phyloP scores from a whole-genome alignment of 1,284 basidiomycete species.

The Cutaneotrichosporon mucoides region DNA sequence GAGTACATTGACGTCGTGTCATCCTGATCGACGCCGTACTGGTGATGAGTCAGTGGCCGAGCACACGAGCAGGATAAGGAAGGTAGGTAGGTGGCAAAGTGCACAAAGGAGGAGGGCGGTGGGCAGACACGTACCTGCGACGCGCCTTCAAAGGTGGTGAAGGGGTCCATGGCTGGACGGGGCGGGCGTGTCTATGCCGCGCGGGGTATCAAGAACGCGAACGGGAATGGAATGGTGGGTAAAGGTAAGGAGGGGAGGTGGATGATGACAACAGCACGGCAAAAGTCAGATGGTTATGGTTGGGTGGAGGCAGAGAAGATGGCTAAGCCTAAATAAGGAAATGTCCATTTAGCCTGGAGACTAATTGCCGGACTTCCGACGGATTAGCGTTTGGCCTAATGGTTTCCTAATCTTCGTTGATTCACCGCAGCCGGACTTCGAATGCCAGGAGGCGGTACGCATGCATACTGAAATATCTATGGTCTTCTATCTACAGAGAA shows the following conservation, averaged over 20 bases:
- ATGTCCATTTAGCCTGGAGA: too few species aligned
- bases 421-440: too few species aligned
- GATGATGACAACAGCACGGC: not conserved
- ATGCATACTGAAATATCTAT: too few species aligned
- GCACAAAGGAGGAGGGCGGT: too few species aligned
- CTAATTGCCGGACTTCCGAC: too few species aligned
- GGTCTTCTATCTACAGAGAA: too few species aligned
- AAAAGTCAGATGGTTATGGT: not conserved
- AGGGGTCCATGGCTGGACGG: constrained; percentile 62
- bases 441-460: too few species aligned
- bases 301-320: not conserved
- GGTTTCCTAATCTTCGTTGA: too few species aligned
- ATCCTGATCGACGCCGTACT: constrained; percentile 63
- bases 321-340: too few species aligned
- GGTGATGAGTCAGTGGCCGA: not conserved
- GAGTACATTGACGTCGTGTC: constrained; percentile 72
- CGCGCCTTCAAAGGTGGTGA: constrained; percentile 72
- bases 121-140: constrained; percentile 36
- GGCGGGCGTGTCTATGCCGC: not conserved
- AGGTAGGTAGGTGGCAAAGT: too few species aligned
- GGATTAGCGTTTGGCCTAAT: too few species aligned
- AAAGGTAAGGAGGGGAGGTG: not conserved
- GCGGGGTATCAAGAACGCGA: constrained; percentile 1
- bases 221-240: not conserved
- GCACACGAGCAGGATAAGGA: too few species aligned